Conservation (phyloP, 1,284 basidiomycete genomes). For the Irpex sp. region DNA sequence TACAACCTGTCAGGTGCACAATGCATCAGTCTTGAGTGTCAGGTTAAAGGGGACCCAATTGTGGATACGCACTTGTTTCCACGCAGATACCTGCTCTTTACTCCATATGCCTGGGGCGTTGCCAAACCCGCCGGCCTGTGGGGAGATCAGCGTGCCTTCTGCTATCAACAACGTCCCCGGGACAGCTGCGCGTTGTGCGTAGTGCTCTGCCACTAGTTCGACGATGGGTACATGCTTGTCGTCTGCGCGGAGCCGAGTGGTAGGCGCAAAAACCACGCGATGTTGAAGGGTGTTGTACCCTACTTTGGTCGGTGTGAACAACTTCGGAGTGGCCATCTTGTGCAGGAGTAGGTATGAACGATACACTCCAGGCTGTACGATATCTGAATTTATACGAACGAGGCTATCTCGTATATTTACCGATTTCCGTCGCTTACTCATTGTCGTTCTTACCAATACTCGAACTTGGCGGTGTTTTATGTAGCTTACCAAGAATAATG, state of each 20-base stretch:
- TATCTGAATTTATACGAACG: no score
- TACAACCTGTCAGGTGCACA: conserved; percentile 18
- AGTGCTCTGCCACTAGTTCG: conserved; percentile 37
- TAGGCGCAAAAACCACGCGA: conserved; percentile 43
- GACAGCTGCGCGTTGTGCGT: conserved; percentile 16
- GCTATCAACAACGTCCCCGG: conserved; percentile 45
- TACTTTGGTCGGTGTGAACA: no score
- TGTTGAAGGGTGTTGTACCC: conserved; percentile 26
- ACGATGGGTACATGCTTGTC: conserved; percentile 22
- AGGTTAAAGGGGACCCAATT: no score
- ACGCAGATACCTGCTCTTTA: conserved; percentile 38
- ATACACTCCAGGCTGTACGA: no score
- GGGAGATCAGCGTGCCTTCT: conserved; percentile 40
- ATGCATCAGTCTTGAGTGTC: no score
- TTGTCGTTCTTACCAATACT: no score
- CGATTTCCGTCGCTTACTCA: no score
- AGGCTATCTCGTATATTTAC: no score
- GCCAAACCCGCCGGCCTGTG: conserved; percentile 31
- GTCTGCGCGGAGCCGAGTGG: conserved; percentile 36
- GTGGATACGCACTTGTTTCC: conserved; percentile 35
- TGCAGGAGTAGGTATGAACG: no score
- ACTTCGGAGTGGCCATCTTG: no score
- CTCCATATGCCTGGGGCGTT: conserved; percentile 41
- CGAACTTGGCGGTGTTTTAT: no score
- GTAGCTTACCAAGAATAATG: no score